Percentiles rank a stretch among this genome's conserved stretches.
Evolutionary conservation across 768 basidiomycete genomes (phyloP).

Genomic region (Xerocomus potaroensis): DNA sequence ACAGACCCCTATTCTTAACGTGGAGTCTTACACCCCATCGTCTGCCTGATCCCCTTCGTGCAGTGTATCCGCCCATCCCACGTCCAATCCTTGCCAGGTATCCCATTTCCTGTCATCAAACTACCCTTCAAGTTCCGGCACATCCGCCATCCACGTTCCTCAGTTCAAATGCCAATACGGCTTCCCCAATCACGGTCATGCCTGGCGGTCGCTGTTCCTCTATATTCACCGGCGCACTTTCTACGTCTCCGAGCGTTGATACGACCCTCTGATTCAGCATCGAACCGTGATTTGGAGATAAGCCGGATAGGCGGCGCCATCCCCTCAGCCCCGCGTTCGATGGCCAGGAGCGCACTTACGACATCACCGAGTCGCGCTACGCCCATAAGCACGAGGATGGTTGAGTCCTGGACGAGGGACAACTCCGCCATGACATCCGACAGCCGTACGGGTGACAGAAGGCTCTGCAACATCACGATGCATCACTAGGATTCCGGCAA

Average conservation of each 20-base stretch:
- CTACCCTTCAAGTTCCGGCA: conserved; percentile 59
- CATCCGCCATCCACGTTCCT: conserved; percentile 39
- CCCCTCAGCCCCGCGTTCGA: conserved; percentile 36
- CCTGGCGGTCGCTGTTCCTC: conserved; percentile 93
- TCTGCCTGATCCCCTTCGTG: too few relatives aligned
- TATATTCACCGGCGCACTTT: conserved; percentile 60
- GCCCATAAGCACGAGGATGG: conserved; percentile 88
- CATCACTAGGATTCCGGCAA: conserved; percentile 90
- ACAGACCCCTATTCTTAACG: too few relatives aligned
- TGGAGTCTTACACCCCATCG: too few relatives aligned
- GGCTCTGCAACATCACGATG: conserved; percentile 92
- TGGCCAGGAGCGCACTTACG: conserved; percentile 50
- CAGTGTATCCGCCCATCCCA: conserved; percentile 37
- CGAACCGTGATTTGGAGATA: conserved; percentile 87
- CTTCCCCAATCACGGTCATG: conserved; percentile 96
- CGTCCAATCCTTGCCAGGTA: conserved; percentile 58
- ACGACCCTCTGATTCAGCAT: conserved; percentile 86
- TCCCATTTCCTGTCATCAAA: conserved; percentile 55
- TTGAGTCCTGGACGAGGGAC: conserved; percentile 85
- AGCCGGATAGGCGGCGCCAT: conserved; percentile 62
- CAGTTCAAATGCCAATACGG: conserved; percentile 59
- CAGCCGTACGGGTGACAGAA: conserved; percentile 89
- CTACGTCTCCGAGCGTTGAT: conserved; percentile 72
- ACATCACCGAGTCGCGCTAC: conserved; percentile 80
- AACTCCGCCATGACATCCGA: conserved; percentile 78